Percentiles rank a stretch among this genome's conserved stretches.
Conservation (phyloP, 495 filamentous ascomycete genomes). For the Parachaetomium inaequale region DNA sequence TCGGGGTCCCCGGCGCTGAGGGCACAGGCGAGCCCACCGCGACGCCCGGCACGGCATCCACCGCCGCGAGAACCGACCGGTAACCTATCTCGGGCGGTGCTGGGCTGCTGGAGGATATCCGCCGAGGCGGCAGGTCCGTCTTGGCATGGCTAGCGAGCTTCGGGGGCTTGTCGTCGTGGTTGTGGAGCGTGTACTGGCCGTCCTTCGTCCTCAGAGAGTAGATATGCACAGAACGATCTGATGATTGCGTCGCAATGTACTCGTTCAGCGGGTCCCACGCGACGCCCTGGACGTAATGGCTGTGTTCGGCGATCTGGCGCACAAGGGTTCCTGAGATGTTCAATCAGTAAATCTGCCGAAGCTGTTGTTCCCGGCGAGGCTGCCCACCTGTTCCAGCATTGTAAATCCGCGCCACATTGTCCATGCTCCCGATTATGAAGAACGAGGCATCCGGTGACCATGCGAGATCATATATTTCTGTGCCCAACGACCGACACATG, state of each 20-base stretch:
- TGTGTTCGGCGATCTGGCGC: constrained; percentile 96
- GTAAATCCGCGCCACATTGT: constrained; percentile 96
- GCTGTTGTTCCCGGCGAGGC: not conserved
- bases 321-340: constrained; percentile 69
- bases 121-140: constrained; percentile 85
- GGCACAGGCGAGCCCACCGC: constrained; percentile 76
- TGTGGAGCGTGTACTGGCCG: constrained; percentile 78
- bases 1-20: constrained; percentile 93
- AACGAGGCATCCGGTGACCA: constrained; percentile 96
- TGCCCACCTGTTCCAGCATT: constrained; percentile 80
- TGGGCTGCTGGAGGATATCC: constrained; percentile 89
- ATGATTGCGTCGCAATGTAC: constrained; percentile 96
- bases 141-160: constrained; percentile 58
- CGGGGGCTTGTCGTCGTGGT: constrained; percentile 42
- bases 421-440: constrained; percentile 98
- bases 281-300: constrained; percentile 97
- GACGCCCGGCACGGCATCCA: constrained; percentile 52
- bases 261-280: constrained; percentile 99
- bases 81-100: constrained; percentile 75
- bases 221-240: constrained; percentile 95
- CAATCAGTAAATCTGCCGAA: constrained; percentile 9
- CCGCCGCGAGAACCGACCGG: constrained; percentile 51
- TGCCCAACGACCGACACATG: constrained; percentile 89
- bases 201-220: constrained; percentile 95
- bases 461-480: constrained; percentile 95